A percentile compares a stretch with the other conserved stretches of the same genome.
phyloP scores from a whole-genome alignment of 148 eudicot species.

The Chenopodium album region DNA sequence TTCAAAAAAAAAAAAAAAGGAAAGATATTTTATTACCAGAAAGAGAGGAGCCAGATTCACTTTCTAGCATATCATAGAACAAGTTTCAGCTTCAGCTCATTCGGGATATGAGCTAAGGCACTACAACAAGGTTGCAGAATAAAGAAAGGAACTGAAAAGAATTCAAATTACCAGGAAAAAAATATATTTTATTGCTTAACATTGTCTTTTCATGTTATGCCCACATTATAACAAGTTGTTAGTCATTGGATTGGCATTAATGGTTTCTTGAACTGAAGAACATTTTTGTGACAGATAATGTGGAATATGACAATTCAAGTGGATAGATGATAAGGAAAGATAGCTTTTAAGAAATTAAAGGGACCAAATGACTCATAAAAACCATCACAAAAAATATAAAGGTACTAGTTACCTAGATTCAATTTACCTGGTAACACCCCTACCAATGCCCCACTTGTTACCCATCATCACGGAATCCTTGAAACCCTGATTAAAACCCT shows the following conservation, averaged over 20 bases:
- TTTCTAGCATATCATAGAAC: slow-evolving; percentile 1
- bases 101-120: slow-evolving; percentile 61
- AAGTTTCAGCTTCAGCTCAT: slow-evolving; percentile 47
- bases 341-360: background rate
- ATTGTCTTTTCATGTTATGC: background rate
- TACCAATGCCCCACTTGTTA: slow-evolving; percentile 67
- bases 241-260: background rate
- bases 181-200: background rate
- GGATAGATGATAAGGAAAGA: background rate
- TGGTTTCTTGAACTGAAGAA: no score
- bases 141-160: background rate
- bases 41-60: no score
- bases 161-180: background rate
- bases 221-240: background rate
- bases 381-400: background rate
- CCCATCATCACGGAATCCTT: slow-evolving; percentile 66
- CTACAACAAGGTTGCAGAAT: slow-evolving; percentile 33
- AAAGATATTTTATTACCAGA: no score
- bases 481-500: slow-evolving; percentile 78
- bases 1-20: no score
- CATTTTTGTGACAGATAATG: background rate
- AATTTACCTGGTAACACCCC: slow-evolving; percentile 80
- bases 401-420: background rate
- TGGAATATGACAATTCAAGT: background rate
- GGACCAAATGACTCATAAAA: background rate